Base-by-base conservation (phyloP, 2,329 filamentous ascomycete genomes). In the Exophiala dermatitidis region DNA sequence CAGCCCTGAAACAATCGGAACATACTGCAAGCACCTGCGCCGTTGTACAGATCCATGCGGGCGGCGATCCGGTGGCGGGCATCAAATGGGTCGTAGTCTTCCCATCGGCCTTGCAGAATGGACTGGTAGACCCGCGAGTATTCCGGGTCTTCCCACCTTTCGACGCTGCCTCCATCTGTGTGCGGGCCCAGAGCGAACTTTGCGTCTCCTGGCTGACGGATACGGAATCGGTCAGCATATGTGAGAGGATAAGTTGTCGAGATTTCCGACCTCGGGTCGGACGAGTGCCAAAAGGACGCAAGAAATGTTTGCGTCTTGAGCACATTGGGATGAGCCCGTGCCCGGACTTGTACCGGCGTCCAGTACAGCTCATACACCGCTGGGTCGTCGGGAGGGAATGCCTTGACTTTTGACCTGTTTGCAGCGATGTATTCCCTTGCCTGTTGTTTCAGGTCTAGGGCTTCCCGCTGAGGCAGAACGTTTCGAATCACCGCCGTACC, bases 1-100 rank as follows among this genome's bases (percentile, higher is more conserved):
- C 90, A 96, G 12, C 89, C 90, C 70, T 96, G 90, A 68, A 88
- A 91, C 77, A 89, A 86, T 37, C 91, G 80, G 70, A 95, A 90
- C 74, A 90, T 88, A 43, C 79, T 85, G 70, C 88, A 95, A 0
- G 86, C 83, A 0, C 90, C 90, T 0, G 89, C 77, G 0, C 90
- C 88, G 47, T 88, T 77, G 67, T 96, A 93, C 33, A 90, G 71
- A 68, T 95, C 85, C 56, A 81, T 83, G 2, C 82, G 78, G 2
- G 85, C 88, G 0, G 72, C 69, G 0, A 91, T 75, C 3, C 90
- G 79, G 4, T 80, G 78, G 58, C 79, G 82, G 0, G 83, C 83
- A 63, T 95, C 88, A 81, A 85, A 96, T 0, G 89, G 81, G 64
- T 96, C 87, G 64, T 88, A 90, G 2, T 77, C 68, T 59, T 94